Percentiles rank a stretch among this genome's conserved stretches.
Evolutionary conservation across 2,329 filamentous ascomycete genomes (phyloP).

Genomic region (Diaporthe sp.): DNA sequence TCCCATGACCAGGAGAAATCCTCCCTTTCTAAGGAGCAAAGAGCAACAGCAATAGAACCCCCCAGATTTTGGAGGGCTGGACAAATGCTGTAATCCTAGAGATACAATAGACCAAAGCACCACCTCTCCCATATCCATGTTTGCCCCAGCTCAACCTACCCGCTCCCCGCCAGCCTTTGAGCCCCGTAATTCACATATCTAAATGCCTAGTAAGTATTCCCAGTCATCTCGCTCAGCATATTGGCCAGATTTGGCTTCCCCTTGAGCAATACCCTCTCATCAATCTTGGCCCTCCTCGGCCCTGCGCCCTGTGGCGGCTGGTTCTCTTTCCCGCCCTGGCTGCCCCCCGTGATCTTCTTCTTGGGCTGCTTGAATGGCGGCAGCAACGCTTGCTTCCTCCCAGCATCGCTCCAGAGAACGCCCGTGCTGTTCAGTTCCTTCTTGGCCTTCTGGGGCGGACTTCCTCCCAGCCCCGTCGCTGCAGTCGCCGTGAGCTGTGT

Average conservation of each 20-base stretch:
- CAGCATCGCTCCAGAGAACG: slow-evolving; percentile 20
- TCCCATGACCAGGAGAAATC: not conserved
- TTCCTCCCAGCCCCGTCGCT: slow-evolving; percentile 42
- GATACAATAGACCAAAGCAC: slow-evolving; percentile 35
- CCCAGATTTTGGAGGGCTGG: not conserved
- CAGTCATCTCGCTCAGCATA: slow-evolving; percentile 80
- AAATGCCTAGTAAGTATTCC: slow-evolving; percentile 45
- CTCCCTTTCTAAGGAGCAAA: not conserved
- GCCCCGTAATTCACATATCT: not conserved
- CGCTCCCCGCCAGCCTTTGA: not conserved
- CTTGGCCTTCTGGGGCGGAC: slow-evolving; percentile 38
- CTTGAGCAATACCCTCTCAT: slow-evolving; percentile 73
- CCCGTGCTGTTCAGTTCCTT: slow-evolving; percentile 43
- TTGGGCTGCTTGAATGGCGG: slow-evolving; percentile 27
- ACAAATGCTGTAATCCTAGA: slow-evolving; percentile 30
- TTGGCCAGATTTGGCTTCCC: slow-evolving; percentile 79
- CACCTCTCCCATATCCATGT: not conserved
- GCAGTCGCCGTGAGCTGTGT: slow-evolving; percentile 61
- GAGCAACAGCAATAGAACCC: not conserved
- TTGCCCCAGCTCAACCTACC: slow-evolving; percentile 4
- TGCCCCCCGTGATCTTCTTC: slow-evolving; percentile 11
- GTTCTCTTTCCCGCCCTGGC: slow-evolving; percentile 58
- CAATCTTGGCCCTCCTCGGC: slow-evolving; percentile 71
- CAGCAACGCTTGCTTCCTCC: slow-evolving; percentile 11
- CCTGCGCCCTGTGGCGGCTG: slow-evolving; percentile 52